These are phyloP conservation scores for Cercospora sojina DNA, from an alignment of 2,329 filamentous ascomycete genomes.

Conservation along the genomic window DNA sequence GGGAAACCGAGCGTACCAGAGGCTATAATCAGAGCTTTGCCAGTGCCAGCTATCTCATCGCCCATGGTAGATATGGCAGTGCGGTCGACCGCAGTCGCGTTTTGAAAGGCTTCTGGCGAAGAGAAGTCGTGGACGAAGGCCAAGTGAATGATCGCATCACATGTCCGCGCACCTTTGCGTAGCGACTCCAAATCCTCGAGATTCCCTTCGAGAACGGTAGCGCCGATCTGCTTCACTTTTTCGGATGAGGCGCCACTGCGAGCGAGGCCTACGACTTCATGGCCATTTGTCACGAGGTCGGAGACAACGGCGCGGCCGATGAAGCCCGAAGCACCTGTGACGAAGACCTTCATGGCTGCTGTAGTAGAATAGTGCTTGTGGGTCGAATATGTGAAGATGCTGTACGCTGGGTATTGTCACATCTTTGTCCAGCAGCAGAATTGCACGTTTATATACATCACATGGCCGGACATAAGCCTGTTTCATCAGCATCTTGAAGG, in stretches of 20 bases:
- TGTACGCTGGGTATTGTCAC: neutral
- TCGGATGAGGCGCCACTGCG: conserved; percentile 40
- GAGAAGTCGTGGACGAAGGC: conserved; percentile 37
- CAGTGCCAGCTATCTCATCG: conserved; percentile 37
- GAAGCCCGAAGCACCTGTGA: conserved; percentile 47
- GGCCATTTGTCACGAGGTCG: conserved; percentile 41
- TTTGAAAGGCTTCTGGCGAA: conserved; percentile 27
- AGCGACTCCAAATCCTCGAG: conserved; percentile 44
- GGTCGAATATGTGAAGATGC: neutral
- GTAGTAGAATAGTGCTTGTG: neutral
- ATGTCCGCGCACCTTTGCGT: conserved; percentile 39
- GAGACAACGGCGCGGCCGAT: conserved; percentile 42
- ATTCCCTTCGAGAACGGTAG: conserved; percentile 43
- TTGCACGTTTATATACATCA: neutral
- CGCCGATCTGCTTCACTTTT: conserved; percentile 42
- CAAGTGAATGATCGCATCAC: conserved; percentile 49
- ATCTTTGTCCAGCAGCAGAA: neutral
- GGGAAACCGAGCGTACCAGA: conserved; percentile 34
- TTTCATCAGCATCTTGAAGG: neutral
- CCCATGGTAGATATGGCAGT: conserved; percentile 44
- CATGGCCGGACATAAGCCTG: neutral
- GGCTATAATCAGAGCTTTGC: conserved; percentile 42
- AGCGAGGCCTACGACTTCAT: conserved; percentile 46
- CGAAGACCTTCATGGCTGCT: conserved; percentile 32
- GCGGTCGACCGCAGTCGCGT: conserved; percentile 37